A percentile compares a stretch with the other conserved stretches of the same genome.
These are phyloP conservation scores for Amanita subjunquillea DNA, from an alignment of 768 basidiomycete species.

Conservation along the genomic window DNA sequence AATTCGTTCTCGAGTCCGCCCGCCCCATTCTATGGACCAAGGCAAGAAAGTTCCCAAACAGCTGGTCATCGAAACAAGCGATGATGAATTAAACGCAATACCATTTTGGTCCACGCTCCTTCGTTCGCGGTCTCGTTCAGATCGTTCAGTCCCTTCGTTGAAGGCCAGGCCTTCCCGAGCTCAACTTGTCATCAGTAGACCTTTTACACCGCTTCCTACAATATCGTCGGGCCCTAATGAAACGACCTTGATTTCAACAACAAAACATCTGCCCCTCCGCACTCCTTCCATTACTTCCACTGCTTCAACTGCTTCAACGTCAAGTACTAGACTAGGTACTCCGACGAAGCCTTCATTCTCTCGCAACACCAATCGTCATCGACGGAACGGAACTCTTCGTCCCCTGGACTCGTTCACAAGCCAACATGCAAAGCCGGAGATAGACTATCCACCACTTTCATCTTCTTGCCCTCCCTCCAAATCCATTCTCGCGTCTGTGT, in stretches of 20 bases:
- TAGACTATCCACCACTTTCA: constrained; percentile 12
- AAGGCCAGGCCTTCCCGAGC: constrained; percentile 23
- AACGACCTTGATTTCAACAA: constrained; percentile 7
- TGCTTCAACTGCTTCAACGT: constrained; percentile 17
- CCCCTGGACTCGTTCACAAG: constrained; percentile 12
- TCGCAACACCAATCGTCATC: constrained; percentile 10
- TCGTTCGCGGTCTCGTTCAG: constrained; percentile 23
- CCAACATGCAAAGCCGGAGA: constrained; percentile 6
- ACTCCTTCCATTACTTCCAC: constrained; percentile 20
- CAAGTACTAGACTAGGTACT: constrained; percentile 17
- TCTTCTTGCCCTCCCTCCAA: constrained; percentile 32
- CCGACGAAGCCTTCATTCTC: constrained; percentile 17
- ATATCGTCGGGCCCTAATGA: constrained; percentile 7
- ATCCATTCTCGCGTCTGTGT: constrained; percentile 50
- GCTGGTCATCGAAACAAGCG: background rate
- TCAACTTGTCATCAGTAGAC: constrained; percentile 14
- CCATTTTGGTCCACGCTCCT: constrained; percentile 29
- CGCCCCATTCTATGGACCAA: background rate
- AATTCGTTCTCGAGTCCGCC: background rate
- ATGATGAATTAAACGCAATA: background rate
- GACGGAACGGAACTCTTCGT: constrained; percentile 7
- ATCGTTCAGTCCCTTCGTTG: constrained; percentile 21
- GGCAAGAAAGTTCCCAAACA: background rate
- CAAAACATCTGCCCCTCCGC: constrained; percentile 11
- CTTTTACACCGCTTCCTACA: constrained; percentile 4